These are phyloP conservation scores for Suillus clintonianus DNA, from an alignment of 768 basidiomycete species.

Conservation along the genomic window DNA sequence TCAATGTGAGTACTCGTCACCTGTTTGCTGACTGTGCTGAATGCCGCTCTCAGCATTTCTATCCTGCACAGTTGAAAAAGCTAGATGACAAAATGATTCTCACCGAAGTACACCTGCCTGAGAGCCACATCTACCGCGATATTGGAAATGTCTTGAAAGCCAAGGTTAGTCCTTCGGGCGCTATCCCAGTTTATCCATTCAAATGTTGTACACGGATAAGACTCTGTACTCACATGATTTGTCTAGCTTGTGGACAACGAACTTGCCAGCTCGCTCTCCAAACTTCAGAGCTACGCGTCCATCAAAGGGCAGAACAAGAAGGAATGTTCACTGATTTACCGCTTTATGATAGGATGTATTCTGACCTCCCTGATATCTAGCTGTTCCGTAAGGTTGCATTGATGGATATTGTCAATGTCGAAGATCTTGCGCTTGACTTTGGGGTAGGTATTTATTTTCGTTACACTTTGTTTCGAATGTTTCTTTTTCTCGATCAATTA, in stretches of 20 bases:
- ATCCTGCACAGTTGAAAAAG: slow-evolving; percentile 87
- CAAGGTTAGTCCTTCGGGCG: slow-evolving; percentile 54
- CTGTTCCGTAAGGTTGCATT: slow-evolving; percentile 56
- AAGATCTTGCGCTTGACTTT: slow-evolving; percentile 95
- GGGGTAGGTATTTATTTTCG: too few species aligned
- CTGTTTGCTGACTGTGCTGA: too few species aligned
- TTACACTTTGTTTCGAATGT: too few species aligned
- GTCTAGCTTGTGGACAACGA: slow-evolving; percentile 78
- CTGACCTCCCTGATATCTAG: slow-evolving; percentile 26
- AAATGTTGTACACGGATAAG: slow-evolving; percentile 5
- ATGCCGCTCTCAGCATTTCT: too few species aligned
- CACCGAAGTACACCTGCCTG: slow-evolving; percentile 94
- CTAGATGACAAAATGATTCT: slow-evolving; percentile 98
- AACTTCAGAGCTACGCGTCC: slow-evolving; percentile 70
- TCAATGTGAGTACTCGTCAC: too few species aligned
- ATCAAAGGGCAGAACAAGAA: slow-evolving; percentile 53
- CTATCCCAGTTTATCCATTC: background rate
- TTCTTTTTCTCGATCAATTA: too few species aligned
- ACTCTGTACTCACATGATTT: slow-evolving; percentile 9
- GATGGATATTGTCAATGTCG: slow-evolving; percentile 67
- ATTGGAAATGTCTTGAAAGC: slow-evolving; percentile 88
- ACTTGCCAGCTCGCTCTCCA: slow-evolving; percentile 82
- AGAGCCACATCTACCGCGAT: slow-evolving; percentile 88
- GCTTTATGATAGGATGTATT: background rate
- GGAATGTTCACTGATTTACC: slow-evolving; percentile 37